Conservation (phyloP, 192 early-diverging fungal genomes). For the Kickxella alabastrina region DNA sequence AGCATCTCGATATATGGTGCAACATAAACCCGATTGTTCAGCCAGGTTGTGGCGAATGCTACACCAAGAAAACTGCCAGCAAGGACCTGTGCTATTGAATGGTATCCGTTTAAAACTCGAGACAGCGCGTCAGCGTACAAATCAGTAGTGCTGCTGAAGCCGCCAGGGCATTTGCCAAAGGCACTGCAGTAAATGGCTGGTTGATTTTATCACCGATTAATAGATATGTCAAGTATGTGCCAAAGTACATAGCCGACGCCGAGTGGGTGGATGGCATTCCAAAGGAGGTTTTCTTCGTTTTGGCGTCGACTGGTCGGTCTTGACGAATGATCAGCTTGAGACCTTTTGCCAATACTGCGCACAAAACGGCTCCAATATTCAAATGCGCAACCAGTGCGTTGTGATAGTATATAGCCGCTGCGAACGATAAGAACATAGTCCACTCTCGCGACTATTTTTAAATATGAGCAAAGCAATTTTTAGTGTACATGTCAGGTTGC, state of each 20-base stretch:
- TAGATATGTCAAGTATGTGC: conserved; percentile 9
- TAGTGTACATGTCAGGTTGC: background rate
- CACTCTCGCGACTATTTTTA: conserved; percentile 42
- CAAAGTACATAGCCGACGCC: conserved; percentile 24
- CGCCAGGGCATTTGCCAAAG: no score
- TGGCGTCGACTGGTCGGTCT: conserved; percentile 13
- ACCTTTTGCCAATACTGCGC: conserved; percentile 18
- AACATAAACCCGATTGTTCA: conserved; percentile 3
- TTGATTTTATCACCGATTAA: no score
- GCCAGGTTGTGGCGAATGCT: conserved; percentile 26
- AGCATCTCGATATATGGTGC: conserved; percentile 9
- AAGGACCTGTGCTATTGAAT: conserved; percentile 30
- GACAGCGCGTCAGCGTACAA: conserved; percentile 23
- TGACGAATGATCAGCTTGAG: conserved; percentile 36
- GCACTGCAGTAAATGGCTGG: no score
- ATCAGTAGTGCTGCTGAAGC: background rate
- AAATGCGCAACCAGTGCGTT: conserved; percentile 15
- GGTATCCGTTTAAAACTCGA: conserved; percentile 35
- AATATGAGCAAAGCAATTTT: background rate
- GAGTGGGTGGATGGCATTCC: conserved; percentile 51
- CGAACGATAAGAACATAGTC: conserved; percentile 2
- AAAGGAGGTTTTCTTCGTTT: conserved; percentile 9
- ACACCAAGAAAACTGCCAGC: conserved; percentile 24
- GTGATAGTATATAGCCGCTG: conserved; percentile 29
- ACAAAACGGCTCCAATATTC: conserved; percentile 15